Evolutionary conservation across 805 yeast species (phyloP), one percentile per base, ranked within the genome.

Genomic region (Kuraishia capsulata): DNA sequence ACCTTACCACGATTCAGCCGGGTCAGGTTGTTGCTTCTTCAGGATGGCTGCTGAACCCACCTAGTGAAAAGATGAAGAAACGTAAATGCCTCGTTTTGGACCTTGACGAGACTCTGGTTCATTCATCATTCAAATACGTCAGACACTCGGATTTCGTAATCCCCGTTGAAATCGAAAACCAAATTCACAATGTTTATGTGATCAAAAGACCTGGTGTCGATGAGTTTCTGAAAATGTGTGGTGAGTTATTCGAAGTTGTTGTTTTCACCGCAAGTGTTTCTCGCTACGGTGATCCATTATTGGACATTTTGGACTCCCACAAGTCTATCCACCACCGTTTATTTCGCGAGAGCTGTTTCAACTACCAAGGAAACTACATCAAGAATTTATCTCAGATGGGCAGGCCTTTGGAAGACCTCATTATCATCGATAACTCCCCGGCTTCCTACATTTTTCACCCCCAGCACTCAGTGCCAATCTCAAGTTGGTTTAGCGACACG

Each of bases 401-500:
- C 10, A 71, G 99, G 51, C 96, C 96, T 2, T 65, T 92, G 44
- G 64, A 73, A 40, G 95, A 88, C 47, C 67, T 83, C 33, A 88
- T 92, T 41, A 92, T 92, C 47, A 78, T 92, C 46, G 99, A 92
- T 65, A 92, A 92, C 61, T 89, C 97, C 2, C 97, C 99, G 1
- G 96, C 97, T 3, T 86, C 96, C n/a, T 92, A 92, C 61, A 80
- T 90, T 40, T 85, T 92, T 69, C 97, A 92, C 56, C 99, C 98
- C 17, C 95, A 87, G 59, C 96, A 92, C 64, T 95, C 97, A 6
- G 82, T 92, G 21, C 99, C 99, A 19, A 85, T 92, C 21, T 85
- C 96, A 47, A 81, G 92, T 57, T 92, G 99, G 99, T 92, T 92
- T 68, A 85, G 96, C 48, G 99, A 92, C 62, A 78, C 92, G 21